Evolutionary conservation across 2,329 filamentous ascomycete genomes (phyloP).

Genomic region (Beauveria rudraprayagi): DNA sequence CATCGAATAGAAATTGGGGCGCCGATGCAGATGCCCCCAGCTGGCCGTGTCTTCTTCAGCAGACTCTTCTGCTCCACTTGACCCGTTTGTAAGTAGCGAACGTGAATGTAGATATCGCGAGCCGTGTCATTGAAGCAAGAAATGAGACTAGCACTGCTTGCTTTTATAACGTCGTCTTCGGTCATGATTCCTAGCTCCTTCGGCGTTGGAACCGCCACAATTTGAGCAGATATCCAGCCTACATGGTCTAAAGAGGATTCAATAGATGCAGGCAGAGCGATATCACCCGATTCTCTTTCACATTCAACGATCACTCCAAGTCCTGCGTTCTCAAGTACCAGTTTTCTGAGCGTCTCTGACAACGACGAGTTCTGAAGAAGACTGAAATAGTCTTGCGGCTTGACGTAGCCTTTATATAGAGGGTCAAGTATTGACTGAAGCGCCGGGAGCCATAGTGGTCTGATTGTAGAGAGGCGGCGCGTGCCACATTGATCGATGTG

Average conservation of each 20-base stretch:
- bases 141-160: constrained; percentile 6
- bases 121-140: constrained; percentile 10
- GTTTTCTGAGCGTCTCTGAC: constrained; percentile 2
- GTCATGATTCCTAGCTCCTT: constrained; percentile 1
- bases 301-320: constrained; percentile 10
- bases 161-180: constrained; percentile 2
- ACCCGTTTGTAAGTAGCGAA: constrained; percentile 10
- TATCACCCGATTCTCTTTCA: constrained; percentile 10
- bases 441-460: constrained; percentile 11
- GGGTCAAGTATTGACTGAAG: constrained; percentile 11
- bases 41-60: background rate
- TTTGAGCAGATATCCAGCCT: constrained; percentile 13
- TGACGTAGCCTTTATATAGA: constrained; percentile 11
- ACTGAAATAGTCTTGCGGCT: constrained; percentile 8
- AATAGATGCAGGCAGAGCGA: constrained; percentile 11
- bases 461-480: constrained; percentile 7
- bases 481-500: constrained; percentile 6
- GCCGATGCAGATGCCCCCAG: background rate
- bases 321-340: constrained; percentile 10
- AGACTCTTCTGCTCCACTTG: constrained; percentile 11
- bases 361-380: constrained; percentile 11
- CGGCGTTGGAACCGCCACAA: constrained; percentile 13
- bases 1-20: constrained; percentile 1
- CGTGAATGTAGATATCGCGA: constrained; percentile 10
- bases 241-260: constrained; percentile 11